Evolutionary conservation across 2,329 filamentous ascomycete genomes (phyloP).

Genomic region (Exophiala viscosa): DNA sequence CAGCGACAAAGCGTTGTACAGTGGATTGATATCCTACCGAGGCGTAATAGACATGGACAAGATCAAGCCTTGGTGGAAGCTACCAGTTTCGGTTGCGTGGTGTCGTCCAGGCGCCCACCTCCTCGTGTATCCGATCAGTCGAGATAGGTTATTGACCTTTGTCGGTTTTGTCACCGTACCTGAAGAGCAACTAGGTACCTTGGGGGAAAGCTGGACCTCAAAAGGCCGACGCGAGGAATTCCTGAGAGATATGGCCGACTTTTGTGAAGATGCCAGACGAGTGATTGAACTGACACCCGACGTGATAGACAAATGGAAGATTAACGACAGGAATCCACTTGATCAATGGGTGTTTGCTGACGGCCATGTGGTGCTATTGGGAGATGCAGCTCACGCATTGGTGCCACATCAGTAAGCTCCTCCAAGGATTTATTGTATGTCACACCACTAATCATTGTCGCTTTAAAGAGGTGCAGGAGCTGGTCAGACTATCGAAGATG

Average conservation of each 20-base stretch:
- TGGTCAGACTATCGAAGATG: slow-evolving; percentile 65
- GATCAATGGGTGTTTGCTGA: slow-evolving; percentile 23
- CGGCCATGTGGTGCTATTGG: slow-evolving; percentile 29
- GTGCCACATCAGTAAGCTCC: slow-evolving; percentile 30
- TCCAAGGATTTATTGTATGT: not conserved
- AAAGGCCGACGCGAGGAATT: slow-evolving; percentile 31
- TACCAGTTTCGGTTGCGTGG: slow-evolving; percentile 33
- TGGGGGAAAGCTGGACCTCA: slow-evolving; percentile 37
- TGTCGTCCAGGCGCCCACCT: slow-evolving; percentile 37
- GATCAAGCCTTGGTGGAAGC: slow-evolving; percentile 26
- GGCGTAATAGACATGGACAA: slow-evolving; percentile 15
- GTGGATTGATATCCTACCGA: slow-evolving; percentile 17
- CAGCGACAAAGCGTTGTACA: slow-evolving; percentile 16
- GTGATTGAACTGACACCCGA: slow-evolving; percentile 19
- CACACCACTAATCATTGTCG: slow-evolving; percentile 32
- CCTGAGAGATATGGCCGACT: slow-evolving; percentile 13
- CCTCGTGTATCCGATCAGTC: slow-evolving; percentile 37
- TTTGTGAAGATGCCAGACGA: slow-evolving; percentile 17
- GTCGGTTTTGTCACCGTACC: slow-evolving; percentile 36
- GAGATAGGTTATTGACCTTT: slow-evolving; percentile 36
- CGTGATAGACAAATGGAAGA: slow-evolving; percentile 19
- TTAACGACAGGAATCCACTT: slow-evolving; percentile 21
- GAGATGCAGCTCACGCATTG: slow-evolving; percentile 36
- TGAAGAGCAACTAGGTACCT: slow-evolving; percentile 33
- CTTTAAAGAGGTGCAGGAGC: slow-evolving; percentile 52